Evolutionary conservation across 2,329 filamentous ascomycete species (phyloP), one percentile per base, ranked within the genome.

Genomic region (Fusarium sp.): DNA sequence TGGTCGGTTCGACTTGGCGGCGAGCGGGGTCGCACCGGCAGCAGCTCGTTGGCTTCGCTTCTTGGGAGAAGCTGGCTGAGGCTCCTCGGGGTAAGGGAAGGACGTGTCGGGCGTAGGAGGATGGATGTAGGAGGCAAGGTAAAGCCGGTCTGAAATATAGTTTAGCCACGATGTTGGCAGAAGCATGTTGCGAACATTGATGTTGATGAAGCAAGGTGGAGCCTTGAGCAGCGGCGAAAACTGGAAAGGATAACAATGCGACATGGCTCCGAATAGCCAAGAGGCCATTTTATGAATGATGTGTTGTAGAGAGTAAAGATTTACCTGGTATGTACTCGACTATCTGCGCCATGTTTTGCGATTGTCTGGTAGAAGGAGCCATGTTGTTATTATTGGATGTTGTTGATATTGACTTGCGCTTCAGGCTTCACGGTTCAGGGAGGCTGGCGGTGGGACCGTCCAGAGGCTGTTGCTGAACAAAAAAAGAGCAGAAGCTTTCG

Each of bases 291-390:
- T 35, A 71, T 54, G 44, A 48, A 57, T 70, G 44, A 22, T 62
- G 45, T 58, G 71, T 66, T 32, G 55, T 54, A 42, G 30, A 53
- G 36, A 62, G 44, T 42, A 57, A 36, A 51, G 59, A 59, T 90
- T 79, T 88, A 97, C 95, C 94, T 87, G 95, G 93, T 79, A 98
- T 97, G 84, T 98, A 98, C 87, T 98, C 95, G 81, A 98, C 95
- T 78, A 98, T 91, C 86, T 97, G 94, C 72, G 94, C 95, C 85
- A 94, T 90, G 83, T 91, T 93, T 57, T 82, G 89, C 80, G 81
- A 79, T 80, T 81, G 83, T 82, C 81, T 80, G 75, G 82, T 84
- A 74, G 87, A 85, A 83, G 87, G 86, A 74, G 86, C 85, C 87
- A 89, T 90, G 78, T 78, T 79, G 72, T 75, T 74, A n/a, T 54